Evolutionary conservation across 345 rosid genomes (phyloP).

Genomic region (Gossypium australe): DNA sequence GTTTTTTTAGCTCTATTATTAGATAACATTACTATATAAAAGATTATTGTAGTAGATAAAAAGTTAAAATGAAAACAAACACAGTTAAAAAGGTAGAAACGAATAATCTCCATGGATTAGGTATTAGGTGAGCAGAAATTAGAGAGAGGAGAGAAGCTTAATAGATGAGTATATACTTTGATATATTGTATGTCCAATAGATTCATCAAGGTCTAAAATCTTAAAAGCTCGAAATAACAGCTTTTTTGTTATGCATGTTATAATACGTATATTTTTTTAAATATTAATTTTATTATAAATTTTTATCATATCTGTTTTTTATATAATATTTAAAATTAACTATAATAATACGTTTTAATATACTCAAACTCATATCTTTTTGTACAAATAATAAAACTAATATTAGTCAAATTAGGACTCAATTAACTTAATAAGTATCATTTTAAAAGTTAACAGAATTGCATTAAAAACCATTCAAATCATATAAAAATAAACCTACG

Average conservation of each 20-base stretch:
- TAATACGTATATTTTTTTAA: too few species aligned
- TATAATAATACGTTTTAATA: rapidly evolving
- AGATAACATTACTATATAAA: background rate
- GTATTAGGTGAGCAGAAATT: background rate
- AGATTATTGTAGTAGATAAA: background rate
- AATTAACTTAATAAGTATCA: too few species aligned
- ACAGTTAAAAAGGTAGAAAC: background rate
- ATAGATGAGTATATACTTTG: too few species aligned
- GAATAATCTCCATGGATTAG: background rate
- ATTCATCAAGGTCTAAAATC: too few species aligned
- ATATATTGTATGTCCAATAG: too few species aligned
- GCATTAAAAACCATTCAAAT: too few species aligned
- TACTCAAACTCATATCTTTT: rapidly evolving
- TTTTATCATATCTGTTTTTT: rapidly evolving
- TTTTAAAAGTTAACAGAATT: too few species aligned
- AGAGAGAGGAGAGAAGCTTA: too few species aligned
- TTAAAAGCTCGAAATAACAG: too few species aligned
- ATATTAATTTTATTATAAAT: too few species aligned
- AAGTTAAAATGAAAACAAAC: background rate
- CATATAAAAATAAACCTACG: too few species aligned
- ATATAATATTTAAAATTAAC: rapidly evolving
- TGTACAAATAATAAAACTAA: rapidly evolving
- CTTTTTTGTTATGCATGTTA: too few species aligned
- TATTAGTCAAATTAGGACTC: rapidly evolving
- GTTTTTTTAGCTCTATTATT: background rate